Conservation (phyloP, 257 asterid species). For the Solanum acaule region DNA sequence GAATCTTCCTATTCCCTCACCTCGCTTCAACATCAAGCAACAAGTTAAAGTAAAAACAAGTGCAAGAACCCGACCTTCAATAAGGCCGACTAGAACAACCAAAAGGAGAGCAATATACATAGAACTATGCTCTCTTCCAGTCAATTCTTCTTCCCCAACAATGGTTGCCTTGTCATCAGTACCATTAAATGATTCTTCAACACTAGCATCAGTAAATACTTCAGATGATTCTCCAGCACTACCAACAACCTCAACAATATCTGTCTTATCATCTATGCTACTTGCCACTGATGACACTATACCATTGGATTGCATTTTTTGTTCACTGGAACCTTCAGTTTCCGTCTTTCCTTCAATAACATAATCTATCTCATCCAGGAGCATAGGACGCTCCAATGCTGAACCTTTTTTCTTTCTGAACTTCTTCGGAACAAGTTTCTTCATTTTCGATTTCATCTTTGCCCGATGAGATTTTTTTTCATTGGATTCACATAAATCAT, state of each 20-base stretch:
- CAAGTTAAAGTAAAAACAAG: background rate
- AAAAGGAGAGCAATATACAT: slow-evolving; percentile 26
- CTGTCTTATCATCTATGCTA: background rate
- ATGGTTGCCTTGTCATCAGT: slow-evolving; percentile 2
- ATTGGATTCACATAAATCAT: slow-evolving; percentile 12
- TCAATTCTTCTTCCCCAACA: slow-evolving; percentile 1
- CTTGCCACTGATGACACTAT: background rate
- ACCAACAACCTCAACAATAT: background rate
- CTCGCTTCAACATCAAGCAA: background rate
- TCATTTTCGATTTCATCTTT: slow-evolving; percentile 52
- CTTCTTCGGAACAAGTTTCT: slow-evolving; percentile 40
- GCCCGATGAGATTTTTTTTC: slow-evolving; percentile 27
- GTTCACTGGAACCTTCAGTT: background rate
- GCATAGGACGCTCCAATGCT: background rate
- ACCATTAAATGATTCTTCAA: background rate
- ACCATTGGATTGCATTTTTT: background rate
- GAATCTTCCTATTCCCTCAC: background rate
- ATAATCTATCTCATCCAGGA: background rate
- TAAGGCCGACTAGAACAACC: slow-evolving; percentile 57
- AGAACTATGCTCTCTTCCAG: background rate
- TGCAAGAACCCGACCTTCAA: slow-evolving; percentile 4
- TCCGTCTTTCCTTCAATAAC: background rate
- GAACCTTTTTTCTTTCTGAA: slow-evolving; percentile 20
- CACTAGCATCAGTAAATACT: background rate
- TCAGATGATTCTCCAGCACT: background rate